Base-by-base conservation (phyloP, 2,329 filamentous ascomycete species). In the Ilyonectria mors-panacis region DNA sequence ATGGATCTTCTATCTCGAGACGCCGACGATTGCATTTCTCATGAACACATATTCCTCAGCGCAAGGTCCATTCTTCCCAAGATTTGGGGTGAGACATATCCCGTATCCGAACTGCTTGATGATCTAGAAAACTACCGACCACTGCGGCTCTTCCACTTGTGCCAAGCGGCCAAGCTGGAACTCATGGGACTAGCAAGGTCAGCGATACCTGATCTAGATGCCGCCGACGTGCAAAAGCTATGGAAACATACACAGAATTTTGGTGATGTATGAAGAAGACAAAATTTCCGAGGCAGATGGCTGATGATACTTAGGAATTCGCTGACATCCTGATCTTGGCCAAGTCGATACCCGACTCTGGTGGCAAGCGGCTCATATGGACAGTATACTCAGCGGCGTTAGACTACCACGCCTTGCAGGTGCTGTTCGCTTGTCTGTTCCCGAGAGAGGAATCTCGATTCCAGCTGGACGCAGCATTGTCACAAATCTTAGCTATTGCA, bases 351-450 rank as follows among this genome's bases (percentile, higher is more conserved):
- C 45, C 70, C 2, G 23, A 7, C 1, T 71, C 72, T 0, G 60
- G 72, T 0, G 72, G 72, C 0, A 74, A 74, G n/a, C 68, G 72
- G 1, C 63, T 74, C 12, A 74, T 74, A 54, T 74, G 72, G 72
- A 74, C 72, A 0, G 72, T 74, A 7, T 74, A 73, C 17, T 61
- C 68, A 1, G 68, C 72, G 2, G 54, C 69, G 0, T 42, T 74
- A 0, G 72, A 74, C n/a, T 74, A 68, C 17, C 64, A 74, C 19
- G 72, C 72, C 2, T 21, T 74, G 0, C 62, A 70, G 1, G 58
- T 74, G 0, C 28, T 74, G 0, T 73, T 59, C 17, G 68, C 63
- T 0, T 65, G 58, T n/a, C 23, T 65, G 1, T 64, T 65, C 5
- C 39, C 35, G 1, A 42, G 59, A 4, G 37, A 58, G 0, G 53